Percentiles rank a stretch among this genome's conserved stretches.
Evolutionary conservation across 768 basidiomycete genomes (phyloP).

Genomic region (Chalciporus sphaerocephalus): DNA sequence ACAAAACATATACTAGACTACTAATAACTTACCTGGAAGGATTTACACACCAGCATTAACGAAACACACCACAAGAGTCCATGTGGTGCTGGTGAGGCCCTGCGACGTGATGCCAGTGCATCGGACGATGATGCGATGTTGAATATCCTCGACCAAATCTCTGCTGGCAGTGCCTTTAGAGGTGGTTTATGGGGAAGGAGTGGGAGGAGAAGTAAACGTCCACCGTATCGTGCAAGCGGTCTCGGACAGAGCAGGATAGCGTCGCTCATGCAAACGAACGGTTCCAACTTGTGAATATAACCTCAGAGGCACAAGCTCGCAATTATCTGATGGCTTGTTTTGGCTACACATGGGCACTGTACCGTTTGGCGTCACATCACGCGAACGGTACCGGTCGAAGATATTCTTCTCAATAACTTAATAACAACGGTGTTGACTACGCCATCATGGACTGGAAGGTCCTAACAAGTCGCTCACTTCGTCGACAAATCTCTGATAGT

Average conservation of each 20-base stretch:
- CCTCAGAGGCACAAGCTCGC: too few relatives aligned
- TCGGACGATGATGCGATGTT: slow-evolving; percentile 27
- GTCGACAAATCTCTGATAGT: slow-evolving; percentile 73
- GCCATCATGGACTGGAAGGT: slow-evolving; percentile 14
- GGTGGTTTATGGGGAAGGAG: slow-evolving; percentile 55
- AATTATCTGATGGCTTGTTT: too few relatives aligned
- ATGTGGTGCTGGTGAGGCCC: not conserved
- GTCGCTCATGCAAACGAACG: slow-evolving; percentile 28
- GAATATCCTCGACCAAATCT: slow-evolving; percentile 69
- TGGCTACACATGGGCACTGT: not conserved
- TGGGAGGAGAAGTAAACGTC: slow-evolving; percentile 62
- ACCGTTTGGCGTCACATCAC: not conserved
- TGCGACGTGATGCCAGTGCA: slow-evolving; percentile 12
- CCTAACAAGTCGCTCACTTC: slow-evolving; percentile 68
- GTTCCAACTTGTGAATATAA: too few relatives aligned
- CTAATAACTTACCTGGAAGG: slow-evolving; percentile 34
- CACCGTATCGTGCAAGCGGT: slow-evolving; percentile 56
- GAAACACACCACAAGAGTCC: slow-evolving; percentile 20
- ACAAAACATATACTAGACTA: not conserved
- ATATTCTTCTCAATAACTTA: not conserved
- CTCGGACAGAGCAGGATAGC: slow-evolving; percentile 60
- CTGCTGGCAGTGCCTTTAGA: slow-evolving; percentile 55
- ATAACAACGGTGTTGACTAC: not conserved
- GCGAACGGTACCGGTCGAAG: too few relatives aligned
- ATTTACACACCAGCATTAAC: slow-evolving; percentile 38